Evolutionary conservation across 805 yeast genomes (phyloP), one percentile per base, ranked within the genome.

Genomic region (Yarrowia phangngaensis): DNA sequence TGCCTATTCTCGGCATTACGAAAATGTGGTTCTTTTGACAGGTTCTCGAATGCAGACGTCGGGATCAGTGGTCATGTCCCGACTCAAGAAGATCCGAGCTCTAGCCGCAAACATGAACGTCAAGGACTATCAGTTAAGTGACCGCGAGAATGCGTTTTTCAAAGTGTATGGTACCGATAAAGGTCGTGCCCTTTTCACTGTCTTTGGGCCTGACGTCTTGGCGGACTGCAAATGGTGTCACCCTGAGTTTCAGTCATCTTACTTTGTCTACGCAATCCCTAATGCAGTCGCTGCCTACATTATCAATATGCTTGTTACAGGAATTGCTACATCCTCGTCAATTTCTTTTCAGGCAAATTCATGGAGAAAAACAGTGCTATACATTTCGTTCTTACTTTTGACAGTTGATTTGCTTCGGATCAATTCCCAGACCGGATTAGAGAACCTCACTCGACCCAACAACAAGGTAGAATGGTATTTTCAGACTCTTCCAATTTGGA

Each of bases 181-280:
- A 22, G 57, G 54, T 14, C 35, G 58, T 11, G 31, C 35, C 9
- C 41, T 56, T 26, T 57, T 55, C 30, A 43, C 58, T 7, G 30
- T 56, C 2, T 54, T 49, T 38, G 60, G 60, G 8, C 54, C 58
- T n/a, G 53, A 51, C 20, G 53, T 56, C 6, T 27, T 56, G 23
- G 53, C 47, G 4, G 48, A 43, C 16, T 57, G 60, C 27, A 51
- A 51, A 9, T 57, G 59, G 59, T 57, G 60, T 34, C 43, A 38
- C 9, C 30, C 49, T 15, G 38, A 45, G 19, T 33, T 45, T 5
- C 53, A 30, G 6, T 30, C 28, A n/a, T 36, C 55, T 6, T 56
- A 51, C 20, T 22, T 55, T 20, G 20, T 51, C 31, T 57, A 54
- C 40, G 24, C 49, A 4, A 23, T 53, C n/a, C 58, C 60, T 11